phyloP scores from a whole-genome alignment of 2,329 filamentous ascomycete genomes.

The Karstenula rhodostoma region DNA sequence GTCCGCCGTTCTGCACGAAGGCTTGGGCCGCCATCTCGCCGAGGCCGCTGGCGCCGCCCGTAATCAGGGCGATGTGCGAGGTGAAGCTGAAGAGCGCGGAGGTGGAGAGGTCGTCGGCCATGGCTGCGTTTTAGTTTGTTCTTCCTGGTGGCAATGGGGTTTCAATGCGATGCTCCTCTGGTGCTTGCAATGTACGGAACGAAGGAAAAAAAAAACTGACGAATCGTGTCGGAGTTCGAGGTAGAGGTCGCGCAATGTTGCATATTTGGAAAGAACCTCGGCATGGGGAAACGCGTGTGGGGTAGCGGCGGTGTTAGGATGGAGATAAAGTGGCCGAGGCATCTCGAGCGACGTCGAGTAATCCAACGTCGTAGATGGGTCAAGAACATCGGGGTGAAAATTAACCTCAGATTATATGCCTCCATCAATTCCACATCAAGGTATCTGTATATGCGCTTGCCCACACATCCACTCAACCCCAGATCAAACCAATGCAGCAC shows the following conservation, averaged over 20 bases:
- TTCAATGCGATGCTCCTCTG: too few relatives aligned
- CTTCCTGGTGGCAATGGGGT: neutral
- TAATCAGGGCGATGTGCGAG: slow-evolving; percentile 57
- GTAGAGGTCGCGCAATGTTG: neutral
- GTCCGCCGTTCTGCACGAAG: slow-evolving; percentile 61
- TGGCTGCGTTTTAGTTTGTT: neutral
- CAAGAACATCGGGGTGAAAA: neutral
- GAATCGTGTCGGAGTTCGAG: neutral
- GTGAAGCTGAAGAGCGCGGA: slow-evolving; percentile 46
- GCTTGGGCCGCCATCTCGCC: slow-evolving; percentile 65
- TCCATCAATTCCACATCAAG: neutral
- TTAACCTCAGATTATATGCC: neutral
- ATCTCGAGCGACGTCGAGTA: neutral
- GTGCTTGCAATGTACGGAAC: too few relatives aligned
- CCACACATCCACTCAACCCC: neutral
- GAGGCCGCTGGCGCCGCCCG: slow-evolving; percentile 60
- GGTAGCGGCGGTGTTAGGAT: neutral
- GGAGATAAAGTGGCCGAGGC: slow-evolving; percentile 5
- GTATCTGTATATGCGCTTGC: neutral
- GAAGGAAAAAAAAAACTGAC: neutral
- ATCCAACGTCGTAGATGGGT: neutral
- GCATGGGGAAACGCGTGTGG: neutral
- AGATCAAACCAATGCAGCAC: neutral
- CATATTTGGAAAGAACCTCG: slow-evolving; percentile 4
- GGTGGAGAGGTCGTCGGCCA: slow-evolving; percentile 41